Evolutionary conservation across 768 basidiomycete species (phyloP).

Genomic region (Lactarius pseudohatsudake): DNA sequence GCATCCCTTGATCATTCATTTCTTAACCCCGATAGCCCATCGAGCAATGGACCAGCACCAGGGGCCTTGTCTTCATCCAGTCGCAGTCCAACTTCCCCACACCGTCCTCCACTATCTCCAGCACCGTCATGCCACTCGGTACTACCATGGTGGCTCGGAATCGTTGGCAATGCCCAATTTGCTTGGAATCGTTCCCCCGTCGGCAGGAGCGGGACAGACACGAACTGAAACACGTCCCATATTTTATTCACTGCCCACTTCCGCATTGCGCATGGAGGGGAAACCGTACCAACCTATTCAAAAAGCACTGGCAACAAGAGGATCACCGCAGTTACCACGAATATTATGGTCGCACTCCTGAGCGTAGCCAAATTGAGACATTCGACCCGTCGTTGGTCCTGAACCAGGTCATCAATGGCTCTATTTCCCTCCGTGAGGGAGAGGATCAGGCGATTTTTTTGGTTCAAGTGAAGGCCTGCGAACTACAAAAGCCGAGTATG

Average conservation of each 20-base stretch:
- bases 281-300: background rate
- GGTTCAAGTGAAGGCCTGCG: background rate
- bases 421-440: background rate
- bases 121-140: background rate
- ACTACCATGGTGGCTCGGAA: too few relatives aligned
- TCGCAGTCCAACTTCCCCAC: background rate
- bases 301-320: background rate
- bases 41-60: too few relatives aligned
- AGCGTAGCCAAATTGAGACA: background rate
- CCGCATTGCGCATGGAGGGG: background rate
- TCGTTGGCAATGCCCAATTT: background rate
- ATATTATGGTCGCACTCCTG: background rate
- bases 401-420: background rate
- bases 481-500: background rate
- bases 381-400: background rate
- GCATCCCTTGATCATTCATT: too few relatives aligned
- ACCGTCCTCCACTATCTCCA: background rate
- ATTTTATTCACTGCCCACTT: background rate
- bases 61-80: background rate
- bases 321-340: background rate
- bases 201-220: slow-evolving; percentile 6
- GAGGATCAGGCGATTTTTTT: background rate
- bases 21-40: too few relatives aligned
- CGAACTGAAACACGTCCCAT: background rate
- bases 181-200: background rate